A percentile compares a stretch with the other conserved stretches of the same genome.
phyloP scores from a whole-genome alignment of 495 filamentous ascomycete species.

The Penicillium turbatum region DNA sequence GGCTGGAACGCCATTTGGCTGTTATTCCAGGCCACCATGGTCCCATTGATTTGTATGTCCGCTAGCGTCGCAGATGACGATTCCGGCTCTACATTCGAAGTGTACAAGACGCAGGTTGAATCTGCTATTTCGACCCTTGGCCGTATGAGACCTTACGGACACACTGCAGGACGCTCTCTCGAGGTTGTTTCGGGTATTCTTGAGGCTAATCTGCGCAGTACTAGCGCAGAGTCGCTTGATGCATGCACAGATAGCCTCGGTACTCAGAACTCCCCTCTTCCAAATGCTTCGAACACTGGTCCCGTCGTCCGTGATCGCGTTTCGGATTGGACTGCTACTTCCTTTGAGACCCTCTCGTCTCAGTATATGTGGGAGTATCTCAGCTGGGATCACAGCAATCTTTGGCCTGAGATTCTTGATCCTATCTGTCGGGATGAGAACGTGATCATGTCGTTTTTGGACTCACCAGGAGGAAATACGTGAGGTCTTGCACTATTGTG shows the following conservation, averaged over 20 bases:
- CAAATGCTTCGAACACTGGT: neutral
- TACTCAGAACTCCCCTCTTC: neutral
- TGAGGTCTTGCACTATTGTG: neutral
- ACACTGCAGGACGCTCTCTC: slow-evolving; percentile 57
- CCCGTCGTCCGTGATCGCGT: neutral
- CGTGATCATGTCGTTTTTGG: slow-evolving; percentile 7
- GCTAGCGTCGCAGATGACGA: slow-evolving; percentile 35
- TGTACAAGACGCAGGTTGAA: slow-evolving; percentile 50
- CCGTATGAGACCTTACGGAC: slow-evolving; percentile 59
- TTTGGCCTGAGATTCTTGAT: slow-evolving; percentile 18
- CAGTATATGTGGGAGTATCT: slow-evolving; percentile 33
- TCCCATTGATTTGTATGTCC: slow-evolving; percentile 62
- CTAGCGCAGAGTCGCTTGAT: slow-evolving; percentile 7
- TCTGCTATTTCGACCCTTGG: slow-evolving; percentile 59
- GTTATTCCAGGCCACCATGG: slow-evolving; percentile 69
- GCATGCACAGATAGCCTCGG: neutral
- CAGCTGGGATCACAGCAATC: slow-evolving; percentile 21
- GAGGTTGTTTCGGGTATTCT: slow-evolving; percentile 63
- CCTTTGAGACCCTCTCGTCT: slow-evolving; percentile 15
- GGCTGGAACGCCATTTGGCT: slow-evolving; percentile 79
- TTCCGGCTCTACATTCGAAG: slow-evolving; percentile 43
- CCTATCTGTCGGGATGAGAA: neutral
- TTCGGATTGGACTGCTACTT: slow-evolving; percentile 10
- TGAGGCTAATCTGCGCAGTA: slow-evolving; percentile 39
- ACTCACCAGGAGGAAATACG: neutral